These are phyloP conservation scores for Saposhnikovia divaricata DNA, from an alignment of 129 eudicot genomes.

Conservation along the genomic window DNA sequence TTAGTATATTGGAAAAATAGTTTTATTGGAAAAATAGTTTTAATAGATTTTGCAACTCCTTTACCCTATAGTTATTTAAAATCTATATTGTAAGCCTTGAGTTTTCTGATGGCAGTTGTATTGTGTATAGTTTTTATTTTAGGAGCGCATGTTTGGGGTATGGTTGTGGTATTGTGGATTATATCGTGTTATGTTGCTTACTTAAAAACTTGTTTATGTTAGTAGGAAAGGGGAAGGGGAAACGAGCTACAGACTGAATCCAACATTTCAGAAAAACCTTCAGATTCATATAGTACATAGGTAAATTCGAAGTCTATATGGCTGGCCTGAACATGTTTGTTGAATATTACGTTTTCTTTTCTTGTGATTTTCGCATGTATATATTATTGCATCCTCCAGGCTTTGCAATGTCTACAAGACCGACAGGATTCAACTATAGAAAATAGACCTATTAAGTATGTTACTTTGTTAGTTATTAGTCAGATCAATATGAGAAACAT, in stretches of 20 bases:
- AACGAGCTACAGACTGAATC: conserved; percentile 55
- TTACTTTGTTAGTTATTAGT: background rate
- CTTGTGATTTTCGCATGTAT: background rate
- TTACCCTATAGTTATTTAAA: background rate
- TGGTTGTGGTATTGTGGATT: too few relatives aligned
- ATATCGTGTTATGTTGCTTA: background rate
- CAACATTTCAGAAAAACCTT: conserved; percentile 63
- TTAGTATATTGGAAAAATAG: too few relatives aligned
- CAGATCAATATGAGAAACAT: background rate
- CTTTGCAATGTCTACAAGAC: background rate
- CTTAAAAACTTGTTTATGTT: conserved; percentile 15
- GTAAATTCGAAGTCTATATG: conserved; percentile 29
- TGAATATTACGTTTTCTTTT: background rate
- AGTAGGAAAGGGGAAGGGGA: conserved; percentile 61
- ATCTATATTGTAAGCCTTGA: background rate
- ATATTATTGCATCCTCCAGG: background rate
- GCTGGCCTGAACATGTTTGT: conserved; percentile 9
- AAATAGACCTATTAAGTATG: background rate
- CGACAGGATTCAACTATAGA: background rate
- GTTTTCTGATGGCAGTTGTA: background rate
- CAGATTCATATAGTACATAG: conserved; percentile 72
- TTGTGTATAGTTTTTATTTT: background rate
- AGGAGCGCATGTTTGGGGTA: too few relatives aligned
- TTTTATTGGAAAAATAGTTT: too few relatives aligned
- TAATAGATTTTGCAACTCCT: background rate